Base-by-base conservation (phyloP, 257 asterid genomes). In the Petrea volubilis region DNA sequence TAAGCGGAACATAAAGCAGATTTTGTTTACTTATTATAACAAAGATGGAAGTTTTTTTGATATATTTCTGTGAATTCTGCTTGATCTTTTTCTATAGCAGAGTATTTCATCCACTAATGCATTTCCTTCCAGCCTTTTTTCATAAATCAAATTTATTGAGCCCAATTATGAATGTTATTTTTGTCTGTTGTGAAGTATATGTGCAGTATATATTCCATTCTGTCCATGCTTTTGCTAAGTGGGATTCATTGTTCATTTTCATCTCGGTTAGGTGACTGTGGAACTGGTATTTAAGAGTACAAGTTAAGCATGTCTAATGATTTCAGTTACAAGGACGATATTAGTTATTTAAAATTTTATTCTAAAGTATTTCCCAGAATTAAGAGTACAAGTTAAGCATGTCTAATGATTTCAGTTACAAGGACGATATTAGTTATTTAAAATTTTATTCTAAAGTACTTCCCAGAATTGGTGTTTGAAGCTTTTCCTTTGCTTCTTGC, bases 1-100 rank as follows among this genome's bases (percentile, higher is more conserved):
- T 43, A 36, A 33, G 53, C 49, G 27, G 25, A 51, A 63, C 20
- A 50, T 58, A 53, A 44, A 25, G 55, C 8, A 15, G 3, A 15
- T 14, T 44, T 14, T 44, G 50, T 72, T 34, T 40, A 36, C 52
- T 62, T 36, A 12, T 61, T 40, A 21, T 72, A 34, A 7, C 40
- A 28, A 24, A 24, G 20, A 71, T 28, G 44, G 33, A 18, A 31
- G 34, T 51, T 55, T 29, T 51, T 17, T 56, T 28, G 51, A 68
- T 80, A 60, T 59, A 34, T 17, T 73, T 62, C 28, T 46, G 18
- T 13, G 60, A 17, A 68, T 64, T 72, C 29, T 33, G 38, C 58
- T 56, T 66, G 2, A 11, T 59, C 57, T 64, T 65, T 38, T 23
- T 17, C 31, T 14, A 5, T 13, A 52, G 24, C 27, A 36, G 21